These are phyloP conservation scores for Penicillium verhagenii DNA, from an alignment of 495 filamentous ascomycete genomes.

Conservation along the genomic window DNA sequence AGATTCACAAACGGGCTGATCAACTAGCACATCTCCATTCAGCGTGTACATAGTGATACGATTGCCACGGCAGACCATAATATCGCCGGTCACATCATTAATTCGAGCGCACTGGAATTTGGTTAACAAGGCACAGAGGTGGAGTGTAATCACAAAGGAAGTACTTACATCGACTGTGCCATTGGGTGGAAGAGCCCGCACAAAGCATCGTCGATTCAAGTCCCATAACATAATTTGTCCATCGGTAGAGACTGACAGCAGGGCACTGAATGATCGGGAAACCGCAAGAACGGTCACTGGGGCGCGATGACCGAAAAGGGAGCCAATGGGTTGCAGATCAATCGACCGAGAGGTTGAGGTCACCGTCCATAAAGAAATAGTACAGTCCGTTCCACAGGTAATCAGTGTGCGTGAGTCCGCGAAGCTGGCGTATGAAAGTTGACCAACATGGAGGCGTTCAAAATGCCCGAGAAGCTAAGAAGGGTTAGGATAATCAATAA, in stretches of 20 bases:
- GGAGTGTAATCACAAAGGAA: neutral
- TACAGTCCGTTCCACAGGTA: slow-evolving; percentile 88
- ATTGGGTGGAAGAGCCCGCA: slow-evolving; percentile 65
- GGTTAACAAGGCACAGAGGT: slow-evolving; percentile 27
- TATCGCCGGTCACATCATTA: slow-evolving; percentile 85
- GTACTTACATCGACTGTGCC: slow-evolving; percentile 50
- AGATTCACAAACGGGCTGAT: slow-evolving; percentile 73
- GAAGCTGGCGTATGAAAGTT: slow-evolving; percentile 76
- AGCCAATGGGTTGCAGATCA: slow-evolving; percentile 76
- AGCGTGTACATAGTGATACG: slow-evolving; percentile 79
- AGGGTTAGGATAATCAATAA: slow-evolving; percentile 8
- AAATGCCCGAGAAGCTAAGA: slow-evolving; percentile 69
- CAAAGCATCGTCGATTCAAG: slow-evolving; percentile 81
- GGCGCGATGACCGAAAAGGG: slow-evolving; percentile 83
- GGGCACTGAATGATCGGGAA: slow-evolving; percentile 80
- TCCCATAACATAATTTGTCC: slow-evolving; percentile 90
- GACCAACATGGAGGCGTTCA: slow-evolving; percentile 88
- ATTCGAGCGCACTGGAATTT: slow-evolving; percentile 69
- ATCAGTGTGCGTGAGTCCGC: slow-evolving; percentile 87
- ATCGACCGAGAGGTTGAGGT: slow-evolving; percentile 63
- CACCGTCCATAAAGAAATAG: slow-evolving; percentile 77
- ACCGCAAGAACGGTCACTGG: slow-evolving; percentile 79
- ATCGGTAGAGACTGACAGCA: slow-evolving; percentile 78
- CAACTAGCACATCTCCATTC: slow-evolving; percentile 78
- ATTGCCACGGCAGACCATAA: slow-evolving; percentile 76